These are phyloP conservation scores for Tricholomella constricta DNA, from an alignment of 768 basidiomycete species.

Conservation along the genomic window DNA sequence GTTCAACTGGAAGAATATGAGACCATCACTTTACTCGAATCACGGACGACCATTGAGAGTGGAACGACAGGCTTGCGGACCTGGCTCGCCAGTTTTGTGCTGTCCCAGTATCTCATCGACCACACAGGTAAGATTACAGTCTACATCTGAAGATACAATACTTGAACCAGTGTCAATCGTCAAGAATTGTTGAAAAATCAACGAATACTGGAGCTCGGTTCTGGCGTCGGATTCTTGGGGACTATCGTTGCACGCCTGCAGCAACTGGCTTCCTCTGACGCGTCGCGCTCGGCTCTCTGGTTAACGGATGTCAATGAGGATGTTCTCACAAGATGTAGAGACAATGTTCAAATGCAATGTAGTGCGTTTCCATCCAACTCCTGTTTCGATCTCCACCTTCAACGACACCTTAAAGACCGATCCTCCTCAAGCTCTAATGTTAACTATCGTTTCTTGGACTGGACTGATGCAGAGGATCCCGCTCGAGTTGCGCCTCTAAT, in stretches of 20 bases:
- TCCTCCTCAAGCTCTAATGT: conserved; percentile 53
- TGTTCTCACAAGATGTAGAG: conserved; percentile 61
- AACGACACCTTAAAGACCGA: conserved; percentile 43
- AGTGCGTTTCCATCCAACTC: conserved; percentile 51
- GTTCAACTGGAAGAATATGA: conserved; percentile 33
- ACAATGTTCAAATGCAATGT: conserved; percentile 63
- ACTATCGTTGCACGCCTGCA: conserved; percentile 63
- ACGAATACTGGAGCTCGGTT: conserved; percentile 72
- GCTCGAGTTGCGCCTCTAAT: conserved; percentile 24
- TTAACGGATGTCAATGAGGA: conserved; percentile 67
- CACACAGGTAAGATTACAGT: conserved; percentile 49
- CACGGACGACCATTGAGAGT: conserved; percentile 68
- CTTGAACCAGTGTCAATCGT: conserved; percentile 19
- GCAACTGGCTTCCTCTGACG: conserved; percentile 18
- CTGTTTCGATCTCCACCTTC: conserved; percentile 12
- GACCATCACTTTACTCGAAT: conserved; percentile 67
- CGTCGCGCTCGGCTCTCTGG: conserved; percentile 32
- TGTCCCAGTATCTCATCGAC: conserved; percentile 60
- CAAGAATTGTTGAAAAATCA: conserved; percentile 48
- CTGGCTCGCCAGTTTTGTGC: conserved; percentile 71
- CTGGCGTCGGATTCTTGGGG: conserved; percentile 77
- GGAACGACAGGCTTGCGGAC: conserved; percentile 83
- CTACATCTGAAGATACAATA: neutral
- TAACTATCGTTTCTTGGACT: conserved; percentile 56
- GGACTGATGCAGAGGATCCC: conserved; percentile 57